Conservation (phyloP, 1,139 yeast species). For the Blastobotrys proliferans region DNA sequence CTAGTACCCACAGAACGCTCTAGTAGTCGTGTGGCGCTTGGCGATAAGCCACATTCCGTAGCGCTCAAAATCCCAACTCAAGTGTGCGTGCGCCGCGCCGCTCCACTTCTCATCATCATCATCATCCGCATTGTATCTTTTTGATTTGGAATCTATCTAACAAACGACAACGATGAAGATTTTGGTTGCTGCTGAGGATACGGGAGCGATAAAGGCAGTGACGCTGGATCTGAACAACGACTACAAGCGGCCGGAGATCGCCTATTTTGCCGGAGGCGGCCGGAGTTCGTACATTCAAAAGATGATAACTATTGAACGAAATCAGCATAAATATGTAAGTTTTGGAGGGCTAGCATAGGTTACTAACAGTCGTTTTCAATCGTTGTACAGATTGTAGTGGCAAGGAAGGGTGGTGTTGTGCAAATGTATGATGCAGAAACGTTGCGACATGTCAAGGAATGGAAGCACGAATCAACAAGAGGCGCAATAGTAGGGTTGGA, state of each 20-base stretch:
- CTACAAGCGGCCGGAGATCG: neutral
- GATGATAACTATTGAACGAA: slow-evolving; percentile 23
- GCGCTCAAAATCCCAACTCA: slow-evolving; percentile 2
- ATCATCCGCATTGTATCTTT: neutral
- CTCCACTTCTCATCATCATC: neutral
- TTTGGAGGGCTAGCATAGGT: neutral
- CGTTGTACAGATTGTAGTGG: slow-evolving; percentile 32
- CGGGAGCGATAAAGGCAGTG: slow-evolving; percentile 26
- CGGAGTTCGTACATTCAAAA: slow-evolving; percentile 31
- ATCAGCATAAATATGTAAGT: slow-evolving; percentile 26
- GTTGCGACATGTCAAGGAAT: slow-evolving; percentile 33
- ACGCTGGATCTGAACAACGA: neutral
- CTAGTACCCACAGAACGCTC: too few relatives aligned
- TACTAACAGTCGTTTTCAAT: neutral
- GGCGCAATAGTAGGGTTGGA: slow-evolving; percentile 37
- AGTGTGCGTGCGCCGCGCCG: neutral
- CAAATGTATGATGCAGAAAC: slow-evolving; percentile 31
- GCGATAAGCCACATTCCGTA: too few relatives aligned
- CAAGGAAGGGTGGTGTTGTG: slow-evolving; percentile 34
- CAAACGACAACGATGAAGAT: slow-evolving; percentile 24
- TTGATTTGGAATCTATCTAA: neutral
- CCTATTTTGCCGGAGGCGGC: slow-evolving; percentile 29
- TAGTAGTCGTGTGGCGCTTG: too few relatives aligned
- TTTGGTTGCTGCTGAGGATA: slow-evolving; percentile 29
- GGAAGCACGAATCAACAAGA: slow-evolving; percentile 32